phyloP scores from a whole-genome alignment of 352 stramenopile species.

The Phytopythium kandeliae region DNA sequence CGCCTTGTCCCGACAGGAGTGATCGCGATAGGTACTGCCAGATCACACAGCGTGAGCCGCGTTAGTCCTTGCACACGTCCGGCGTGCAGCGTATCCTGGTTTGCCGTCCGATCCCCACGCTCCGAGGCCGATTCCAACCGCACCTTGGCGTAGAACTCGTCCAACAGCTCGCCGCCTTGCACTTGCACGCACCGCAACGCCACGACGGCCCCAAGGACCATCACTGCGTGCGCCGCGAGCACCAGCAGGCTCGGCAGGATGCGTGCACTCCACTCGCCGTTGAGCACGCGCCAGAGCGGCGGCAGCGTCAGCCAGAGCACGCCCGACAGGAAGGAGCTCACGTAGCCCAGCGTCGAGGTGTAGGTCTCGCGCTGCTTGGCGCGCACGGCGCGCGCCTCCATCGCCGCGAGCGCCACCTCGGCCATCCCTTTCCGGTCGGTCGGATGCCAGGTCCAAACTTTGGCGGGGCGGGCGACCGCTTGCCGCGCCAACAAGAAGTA shows the following conservation, averaged over 20 bases:
- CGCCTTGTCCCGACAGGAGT: slow-evolving; percentile 7
- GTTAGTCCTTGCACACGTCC: background rate
- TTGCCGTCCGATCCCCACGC: background rate
- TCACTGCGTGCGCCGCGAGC: slow-evolving; percentile 39
- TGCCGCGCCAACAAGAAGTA: no score
- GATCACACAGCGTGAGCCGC: background rate
- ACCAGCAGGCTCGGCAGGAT: slow-evolving; percentile 50
- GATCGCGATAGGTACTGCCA: slow-evolving; percentile 24
- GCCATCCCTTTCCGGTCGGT: slow-evolving; percentile 1
- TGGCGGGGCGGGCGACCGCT: no score
- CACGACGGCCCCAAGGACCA: slow-evolving; percentile 48
- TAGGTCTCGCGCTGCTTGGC: slow-evolving; percentile 58
- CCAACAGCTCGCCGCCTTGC: slow-evolving; percentile 50
- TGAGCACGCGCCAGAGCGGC: slow-evolving; percentile 62
- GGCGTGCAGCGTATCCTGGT: no score
- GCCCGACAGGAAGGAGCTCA: slow-evolving; percentile 26
- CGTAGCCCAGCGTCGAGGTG: slow-evolving; percentile 46
- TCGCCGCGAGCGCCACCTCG: slow-evolving; percentile 33
- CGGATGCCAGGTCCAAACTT: no score
- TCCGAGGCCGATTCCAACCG: background rate
- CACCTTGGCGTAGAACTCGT: slow-evolving; percentile 57
- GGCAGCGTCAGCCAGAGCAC: slow-evolving; percentile 51
- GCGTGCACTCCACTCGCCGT: slow-evolving; percentile 60
- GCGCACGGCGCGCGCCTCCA: slow-evolving; percentile 63
- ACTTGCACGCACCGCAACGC: slow-evolving; percentile 62